Conservation (phyloP, 78 protist genomes). For the Mantamonas sphyraenae region DNA sequence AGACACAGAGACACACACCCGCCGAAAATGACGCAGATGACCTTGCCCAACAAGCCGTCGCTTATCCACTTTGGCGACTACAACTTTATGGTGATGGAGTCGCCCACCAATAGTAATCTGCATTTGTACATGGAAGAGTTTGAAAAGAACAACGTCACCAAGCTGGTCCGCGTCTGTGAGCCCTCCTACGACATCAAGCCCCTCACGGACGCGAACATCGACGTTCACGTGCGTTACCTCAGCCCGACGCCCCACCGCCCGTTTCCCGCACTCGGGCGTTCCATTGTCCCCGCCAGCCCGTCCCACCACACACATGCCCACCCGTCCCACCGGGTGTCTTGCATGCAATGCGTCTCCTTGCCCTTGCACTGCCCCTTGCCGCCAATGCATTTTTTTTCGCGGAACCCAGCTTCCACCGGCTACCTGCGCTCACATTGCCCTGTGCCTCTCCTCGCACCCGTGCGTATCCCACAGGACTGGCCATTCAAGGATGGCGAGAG, state of each 20-base stretch:
- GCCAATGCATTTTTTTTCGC: too few relatives aligned
- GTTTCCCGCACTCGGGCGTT: too few relatives aligned
- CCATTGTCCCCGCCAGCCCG: background rate
- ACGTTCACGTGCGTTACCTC: background rate
- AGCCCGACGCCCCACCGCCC: too few relatives aligned
- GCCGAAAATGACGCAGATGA: too few relatives aligned
- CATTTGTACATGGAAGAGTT: background rate
- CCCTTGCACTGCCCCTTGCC: too few relatives aligned
- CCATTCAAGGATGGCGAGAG: slow-evolving; percentile 26
- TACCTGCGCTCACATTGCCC: too few relatives aligned
- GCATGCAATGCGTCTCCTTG: too few relatives aligned
- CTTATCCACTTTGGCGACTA: background rate
- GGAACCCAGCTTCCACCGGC: too few relatives aligned
- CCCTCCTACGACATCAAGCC: slow-evolving; percentile 22
- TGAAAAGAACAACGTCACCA: slow-evolving; percentile 7
- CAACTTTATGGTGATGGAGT: background rate
- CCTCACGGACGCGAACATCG: background rate
- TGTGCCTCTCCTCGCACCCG: background rate
- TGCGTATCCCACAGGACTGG: slow-evolving; percentile 15
- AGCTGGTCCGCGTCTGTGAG: slow-evolving; percentile 30
- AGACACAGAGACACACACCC: too few relatives aligned
- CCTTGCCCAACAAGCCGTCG: background rate
- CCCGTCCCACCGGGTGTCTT: too few relatives aligned
- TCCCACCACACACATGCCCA: background rate
- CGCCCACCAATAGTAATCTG: background rate